A percentile compares a stretch with the other conserved stretches of the same genome.
Evolutionary conservation across 768 basidiomycete genomes (phyloP).

Genomic region (Trametes villosa): DNA sequence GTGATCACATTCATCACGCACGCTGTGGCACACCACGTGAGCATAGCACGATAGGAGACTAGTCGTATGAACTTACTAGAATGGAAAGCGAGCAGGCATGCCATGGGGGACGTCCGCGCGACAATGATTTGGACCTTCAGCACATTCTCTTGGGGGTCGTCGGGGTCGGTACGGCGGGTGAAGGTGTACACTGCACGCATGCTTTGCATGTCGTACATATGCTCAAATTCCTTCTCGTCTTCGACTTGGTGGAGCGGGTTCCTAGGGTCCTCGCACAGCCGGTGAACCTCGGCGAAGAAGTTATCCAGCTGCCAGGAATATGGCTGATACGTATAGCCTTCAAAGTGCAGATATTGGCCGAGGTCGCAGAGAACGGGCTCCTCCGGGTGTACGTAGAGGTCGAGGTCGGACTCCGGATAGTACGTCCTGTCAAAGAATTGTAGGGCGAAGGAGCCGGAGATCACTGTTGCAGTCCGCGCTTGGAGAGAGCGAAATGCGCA

Average conservation of each 20-base stretch:
- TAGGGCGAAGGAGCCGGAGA: slow-evolving; percentile 58
- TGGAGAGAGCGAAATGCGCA: slow-evolving; percentile 50
- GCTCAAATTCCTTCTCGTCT: background rate
- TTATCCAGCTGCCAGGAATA: slow-evolving; percentile 24
- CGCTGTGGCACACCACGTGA: slow-evolving; percentile 32
- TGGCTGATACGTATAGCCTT: slow-evolving; percentile 39
- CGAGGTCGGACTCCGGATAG: slow-evolving; percentile 54
- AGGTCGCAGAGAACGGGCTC: slow-evolving; percentile 36
- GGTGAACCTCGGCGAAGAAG: slow-evolving; percentile 20
- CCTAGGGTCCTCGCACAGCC: background rate
- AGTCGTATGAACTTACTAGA: slow-evolving; percentile 42
- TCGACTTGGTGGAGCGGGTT: background rate
- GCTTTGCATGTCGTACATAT: slow-evolving; percentile 31
- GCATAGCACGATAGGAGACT: background rate
- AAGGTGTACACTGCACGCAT: slow-evolving; percentile 42
- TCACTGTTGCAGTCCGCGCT: slow-evolving; percentile 46
- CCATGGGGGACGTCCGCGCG: slow-evolving; percentile 37
- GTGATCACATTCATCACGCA: slow-evolving; percentile 51
- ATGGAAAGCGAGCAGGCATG: slow-evolving; percentile 50
- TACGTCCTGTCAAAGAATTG: slow-evolving; percentile 53
- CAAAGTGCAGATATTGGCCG: slow-evolving; percentile 39
- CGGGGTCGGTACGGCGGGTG: slow-evolving; percentile 17
- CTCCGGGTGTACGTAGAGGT: slow-evolving; percentile 48
- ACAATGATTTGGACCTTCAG: slow-evolving; percentile 48
- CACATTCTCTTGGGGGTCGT: background rate